Evolutionary conservation across 805 yeast species (phyloP).

Genomic region (Zygotorulaspora chibaensis): DNA sequence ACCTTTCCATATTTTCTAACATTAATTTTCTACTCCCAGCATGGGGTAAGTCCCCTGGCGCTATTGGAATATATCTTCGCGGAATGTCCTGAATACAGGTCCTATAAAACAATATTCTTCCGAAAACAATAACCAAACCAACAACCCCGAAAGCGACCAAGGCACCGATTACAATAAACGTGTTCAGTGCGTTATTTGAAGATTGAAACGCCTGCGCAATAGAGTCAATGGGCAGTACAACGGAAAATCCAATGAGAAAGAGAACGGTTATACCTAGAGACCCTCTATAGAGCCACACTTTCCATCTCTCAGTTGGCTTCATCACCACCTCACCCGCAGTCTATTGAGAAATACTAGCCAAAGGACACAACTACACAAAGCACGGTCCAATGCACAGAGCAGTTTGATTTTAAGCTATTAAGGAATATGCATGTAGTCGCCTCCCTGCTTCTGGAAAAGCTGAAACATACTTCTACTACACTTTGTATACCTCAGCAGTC

Average conservation of each 20-base stretch:
- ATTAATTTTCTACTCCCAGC: slow-evolving; percentile 40
- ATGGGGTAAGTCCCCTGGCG: slow-evolving; percentile 54
- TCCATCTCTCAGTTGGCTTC: slow-evolving; percentile 4
- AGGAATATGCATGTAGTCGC: too few relatives aligned
- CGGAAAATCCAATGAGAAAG: slow-evolving; percentile 51
- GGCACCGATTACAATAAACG: slow-evolving; percentile 74
- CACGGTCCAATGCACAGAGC: background rate
- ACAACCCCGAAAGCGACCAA: slow-evolving; percentile 55
- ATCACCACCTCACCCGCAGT: slow-evolving; percentile 3
- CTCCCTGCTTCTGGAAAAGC: too few relatives aligned
- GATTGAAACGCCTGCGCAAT: slow-evolving; percentile 54
- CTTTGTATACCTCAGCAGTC: too few relatives aligned
- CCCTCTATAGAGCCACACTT: slow-evolving; percentile 19
- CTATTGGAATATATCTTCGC: slow-evolving; percentile 64
- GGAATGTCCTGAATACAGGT: slow-evolving; percentile 73
- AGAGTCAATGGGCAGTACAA: slow-evolving; percentile 78
- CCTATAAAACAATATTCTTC: slow-evolving; percentile 55
- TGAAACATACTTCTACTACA: too few relatives aligned
- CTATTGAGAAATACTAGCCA: too few relatives aligned
- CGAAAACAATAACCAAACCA: slow-evolving; percentile 48
- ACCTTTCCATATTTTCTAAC: slow-evolving; percentile 38
- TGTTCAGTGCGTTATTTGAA: slow-evolving; percentile 64
- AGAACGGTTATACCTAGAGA: slow-evolving; percentile 24
- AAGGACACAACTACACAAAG: too few relatives aligned
- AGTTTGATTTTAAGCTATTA: too few relatives aligned